Percentiles rank a stretch among this genome's conserved stretches.
phyloP scores from a whole-genome alignment of 2,329 filamentous ascomycete species.

The Monosporascus sp. region DNA sequence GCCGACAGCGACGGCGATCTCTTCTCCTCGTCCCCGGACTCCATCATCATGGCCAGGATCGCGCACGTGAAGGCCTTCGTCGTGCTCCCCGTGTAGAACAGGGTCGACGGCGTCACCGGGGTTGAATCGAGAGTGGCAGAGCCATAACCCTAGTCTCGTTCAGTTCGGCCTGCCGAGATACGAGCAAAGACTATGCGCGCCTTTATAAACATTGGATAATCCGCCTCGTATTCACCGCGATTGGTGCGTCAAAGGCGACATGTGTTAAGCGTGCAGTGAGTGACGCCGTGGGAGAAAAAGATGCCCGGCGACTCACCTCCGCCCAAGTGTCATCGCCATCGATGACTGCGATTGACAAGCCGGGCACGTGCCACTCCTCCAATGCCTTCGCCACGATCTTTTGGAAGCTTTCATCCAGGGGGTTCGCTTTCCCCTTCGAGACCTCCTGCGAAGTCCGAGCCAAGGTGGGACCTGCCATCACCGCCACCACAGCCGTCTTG shows the following conservation, averaged over 20 bases:
- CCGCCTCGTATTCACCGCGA: too few relatives aligned
- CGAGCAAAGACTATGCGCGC: neutral
- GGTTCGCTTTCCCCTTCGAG: slow-evolving; percentile 1
- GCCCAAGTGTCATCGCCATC: slow-evolving; percentile 36
- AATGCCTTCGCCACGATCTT: slow-evolving; percentile 14
- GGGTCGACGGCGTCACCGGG: slow-evolving; percentile 38
- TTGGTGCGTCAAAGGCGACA: too few relatives aligned
- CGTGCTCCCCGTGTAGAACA: slow-evolving; percentile 49
- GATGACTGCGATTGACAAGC: slow-evolving; percentile 41
- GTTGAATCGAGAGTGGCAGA: slow-evolving; percentile 29
- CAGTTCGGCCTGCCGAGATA: neutral
- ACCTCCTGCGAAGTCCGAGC: neutral
- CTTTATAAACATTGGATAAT: too few relatives aligned
- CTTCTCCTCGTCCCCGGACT: slow-evolving; percentile 30
- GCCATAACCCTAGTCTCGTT: slow-evolving; percentile 35
- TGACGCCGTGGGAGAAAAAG: neutral
- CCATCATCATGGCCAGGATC: slow-evolving; percentile 40
- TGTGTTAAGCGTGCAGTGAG: too few relatives aligned
- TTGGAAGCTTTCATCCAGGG: slow-evolving; percentile 11
- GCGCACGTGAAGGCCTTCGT: slow-evolving; percentile 51
- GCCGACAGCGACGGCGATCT: slow-evolving; percentile 11
- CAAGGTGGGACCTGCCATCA: neutral
- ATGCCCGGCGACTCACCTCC: slow-evolving; percentile 24
- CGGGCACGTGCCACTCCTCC: slow-evolving; percentile 41
- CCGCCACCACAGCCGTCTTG: neutral